Conservation (phyloP, 345 rosid species). For the Clausena lansium region DNA sequence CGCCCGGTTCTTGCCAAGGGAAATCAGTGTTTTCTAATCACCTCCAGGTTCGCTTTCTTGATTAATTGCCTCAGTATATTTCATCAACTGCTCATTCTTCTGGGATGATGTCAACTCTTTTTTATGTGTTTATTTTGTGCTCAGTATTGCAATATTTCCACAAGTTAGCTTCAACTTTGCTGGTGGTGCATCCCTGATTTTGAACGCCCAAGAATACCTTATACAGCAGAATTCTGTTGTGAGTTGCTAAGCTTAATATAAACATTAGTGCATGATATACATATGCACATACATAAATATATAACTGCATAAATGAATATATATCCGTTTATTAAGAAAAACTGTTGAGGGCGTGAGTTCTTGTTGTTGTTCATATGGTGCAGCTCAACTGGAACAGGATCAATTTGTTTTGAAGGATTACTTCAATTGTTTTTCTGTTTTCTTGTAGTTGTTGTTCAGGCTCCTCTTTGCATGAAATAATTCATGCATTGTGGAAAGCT, state of each 20-base stretch:
- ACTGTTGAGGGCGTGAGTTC: no score
- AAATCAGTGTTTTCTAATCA: conserved; percentile 56
- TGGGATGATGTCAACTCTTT: conserved; percentile 10
- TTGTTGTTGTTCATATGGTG: no score
- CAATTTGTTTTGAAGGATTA: not conserved
- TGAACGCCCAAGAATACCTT: conserved; percentile 78
- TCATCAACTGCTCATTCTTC: not conserved
- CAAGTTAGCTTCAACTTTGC: conserved; percentile 87
- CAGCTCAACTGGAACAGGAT: not conserved
- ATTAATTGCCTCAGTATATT: conserved; percentile 2
- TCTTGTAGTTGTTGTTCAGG: no score
- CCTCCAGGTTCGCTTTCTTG: conserved; percentile 56
- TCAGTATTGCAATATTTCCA: conserved; percentile 77
- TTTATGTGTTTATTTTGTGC: conserved; percentile 18
- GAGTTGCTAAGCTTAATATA: conserved; percentile 35
- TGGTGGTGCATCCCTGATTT: conserved; percentile 77
- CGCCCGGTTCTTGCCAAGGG: conserved; percentile 59
- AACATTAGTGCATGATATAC: not conserved
- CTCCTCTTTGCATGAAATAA: not conserved
- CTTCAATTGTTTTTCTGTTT: not conserved
- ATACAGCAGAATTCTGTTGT: conserved; percentile 71
- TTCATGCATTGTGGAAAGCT: not conserved
- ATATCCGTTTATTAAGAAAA: no score
- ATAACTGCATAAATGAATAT: no score
- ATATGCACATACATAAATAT: not conserved